Conservation (phyloP, 768 basidiomycete species). For the Psilocybe cyanescens region DNA sequence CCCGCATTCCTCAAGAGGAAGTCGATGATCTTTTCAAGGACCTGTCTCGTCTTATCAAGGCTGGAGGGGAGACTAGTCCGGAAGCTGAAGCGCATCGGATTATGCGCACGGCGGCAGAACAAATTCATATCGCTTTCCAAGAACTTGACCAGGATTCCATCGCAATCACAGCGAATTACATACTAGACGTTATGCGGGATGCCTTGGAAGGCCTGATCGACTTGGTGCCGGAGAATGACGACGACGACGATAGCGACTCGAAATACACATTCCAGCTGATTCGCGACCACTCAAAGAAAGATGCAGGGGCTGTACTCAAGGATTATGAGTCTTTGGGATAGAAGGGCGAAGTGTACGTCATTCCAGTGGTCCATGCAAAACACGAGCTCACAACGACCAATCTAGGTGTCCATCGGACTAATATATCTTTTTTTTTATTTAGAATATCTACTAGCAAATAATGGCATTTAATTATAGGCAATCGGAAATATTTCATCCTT, state of each 20-base stretch:
- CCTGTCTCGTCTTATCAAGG: conserved; percentile 26
- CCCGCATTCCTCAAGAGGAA: conserved; percentile 19
- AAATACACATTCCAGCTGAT: conserved; percentile 29
- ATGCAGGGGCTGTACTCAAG: conserved; percentile 27
- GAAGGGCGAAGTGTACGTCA: neutral
- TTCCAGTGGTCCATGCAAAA: neutral
- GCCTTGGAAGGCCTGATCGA: conserved; percentile 25
- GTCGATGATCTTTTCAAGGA: conserved; percentile 27
- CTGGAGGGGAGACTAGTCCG: conserved; percentile 15
- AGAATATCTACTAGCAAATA: neutral
- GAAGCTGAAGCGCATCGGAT: conserved; percentile 28
- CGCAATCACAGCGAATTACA: conserved; percentile 23
- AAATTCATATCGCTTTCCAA: conserved; percentile 33
- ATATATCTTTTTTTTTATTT: neutral
- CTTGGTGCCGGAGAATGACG: conserved; percentile 26
- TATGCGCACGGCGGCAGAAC: conserved; percentile 28
- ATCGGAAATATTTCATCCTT: neutral
- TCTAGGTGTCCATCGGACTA: neutral
- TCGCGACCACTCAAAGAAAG: conserved; percentile 28
- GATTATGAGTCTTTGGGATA: conserved; percentile 36
- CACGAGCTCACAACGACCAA: neutral
- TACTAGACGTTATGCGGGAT: conserved; percentile 24
- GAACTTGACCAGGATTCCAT: conserved; percentile 24
- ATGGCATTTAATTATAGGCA: neutral
- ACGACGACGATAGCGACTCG: conserved; percentile 25